Conservation (phyloP, 192 early-diverging fungal genomes). For the Backusella macrospora region DNA sequence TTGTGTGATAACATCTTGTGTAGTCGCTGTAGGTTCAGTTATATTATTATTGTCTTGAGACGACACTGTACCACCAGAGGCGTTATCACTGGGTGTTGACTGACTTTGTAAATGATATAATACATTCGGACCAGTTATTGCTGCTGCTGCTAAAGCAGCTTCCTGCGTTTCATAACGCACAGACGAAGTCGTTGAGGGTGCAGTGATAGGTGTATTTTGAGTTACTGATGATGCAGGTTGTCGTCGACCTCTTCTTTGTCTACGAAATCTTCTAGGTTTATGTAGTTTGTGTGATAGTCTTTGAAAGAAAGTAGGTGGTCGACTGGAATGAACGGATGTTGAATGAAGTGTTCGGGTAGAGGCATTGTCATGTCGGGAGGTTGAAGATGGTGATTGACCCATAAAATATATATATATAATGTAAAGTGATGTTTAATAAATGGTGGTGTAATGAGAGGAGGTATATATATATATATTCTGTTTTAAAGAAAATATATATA, state of each 20-base stretch:
- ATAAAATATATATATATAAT: background rate
- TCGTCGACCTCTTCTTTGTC: background rate
- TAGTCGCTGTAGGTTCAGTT: background rate
- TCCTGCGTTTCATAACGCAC: slow-evolving; percentile 11
- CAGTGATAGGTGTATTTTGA: background rate
- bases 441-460: too few species aligned
- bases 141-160: slow-evolving; percentile 17
- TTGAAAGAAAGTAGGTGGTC: slow-evolving; percentile 16
- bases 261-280: background rate
- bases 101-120: slow-evolving; percentile 1
- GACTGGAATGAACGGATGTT: slow-evolving; percentile 10
- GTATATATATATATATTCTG: too few species aligned
- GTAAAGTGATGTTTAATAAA: too few species aligned
- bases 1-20: background rate
- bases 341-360: slow-evolving; percentile 28
- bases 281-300: slow-evolving; percentile 11
- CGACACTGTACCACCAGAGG: background rate
- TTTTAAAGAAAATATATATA: too few species aligned
- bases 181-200: slow-evolving; percentile 17
- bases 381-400: slow-evolving; percentile 31
- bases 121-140: slow-evolving; percentile 4
- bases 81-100: background rate
- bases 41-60: background rate
- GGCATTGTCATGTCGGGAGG: slow-evolving; percentile 23
- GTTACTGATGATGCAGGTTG: background rate